Percentiles rank a stretch among this genome's conserved stretches.
These are phyloP conservation scores for Alternaria consortialis DNA, from an alignment of 2,329 filamentous ascomycete species.

Conservation along the genomic window DNA sequence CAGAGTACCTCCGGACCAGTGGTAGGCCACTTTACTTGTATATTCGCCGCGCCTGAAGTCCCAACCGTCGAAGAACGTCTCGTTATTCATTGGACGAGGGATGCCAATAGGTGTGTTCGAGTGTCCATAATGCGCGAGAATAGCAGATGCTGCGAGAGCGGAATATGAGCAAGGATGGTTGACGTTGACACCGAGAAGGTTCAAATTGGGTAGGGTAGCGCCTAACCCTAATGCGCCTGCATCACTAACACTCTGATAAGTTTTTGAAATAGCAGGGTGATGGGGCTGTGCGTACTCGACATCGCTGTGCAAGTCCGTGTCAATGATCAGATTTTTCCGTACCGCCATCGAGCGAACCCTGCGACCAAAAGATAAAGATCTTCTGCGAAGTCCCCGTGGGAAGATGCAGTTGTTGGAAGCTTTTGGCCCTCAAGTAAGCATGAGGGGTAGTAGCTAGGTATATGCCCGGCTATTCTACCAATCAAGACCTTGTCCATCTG, in stretches of 20 bases:
- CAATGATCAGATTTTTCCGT: background rate
- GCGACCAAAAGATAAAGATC: background rate
- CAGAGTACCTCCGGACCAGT: conserved; percentile 2
- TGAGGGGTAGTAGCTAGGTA: background rate
- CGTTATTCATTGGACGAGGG: background rate
- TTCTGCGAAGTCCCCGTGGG: background rate
- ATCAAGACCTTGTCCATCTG: background rate
- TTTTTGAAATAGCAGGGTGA: background rate
- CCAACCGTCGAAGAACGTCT: background rate
- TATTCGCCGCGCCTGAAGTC: background rate
- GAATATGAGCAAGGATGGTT: background rate
- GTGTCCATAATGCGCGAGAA: background rate
- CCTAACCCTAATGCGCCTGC: background rate
- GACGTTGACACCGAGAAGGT: background rate
- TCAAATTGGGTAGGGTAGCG: background rate
- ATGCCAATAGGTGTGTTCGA: background rate
- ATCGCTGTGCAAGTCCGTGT: background rate
- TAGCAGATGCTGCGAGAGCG: background rate
- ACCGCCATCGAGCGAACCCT: background rate
- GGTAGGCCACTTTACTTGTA: conserved; percentile 6
- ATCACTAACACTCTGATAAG: background rate
- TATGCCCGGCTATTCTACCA: background rate
- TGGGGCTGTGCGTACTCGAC: background rate
- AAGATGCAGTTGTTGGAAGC: background rate
- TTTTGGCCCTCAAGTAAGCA: background rate